Percentiles rank a stretch among this genome's conserved stretches.
Evolutionary conservation across 1,139 yeast genomes (phyloP).

Genomic region (Scheffersomyces insectosa): DNA sequence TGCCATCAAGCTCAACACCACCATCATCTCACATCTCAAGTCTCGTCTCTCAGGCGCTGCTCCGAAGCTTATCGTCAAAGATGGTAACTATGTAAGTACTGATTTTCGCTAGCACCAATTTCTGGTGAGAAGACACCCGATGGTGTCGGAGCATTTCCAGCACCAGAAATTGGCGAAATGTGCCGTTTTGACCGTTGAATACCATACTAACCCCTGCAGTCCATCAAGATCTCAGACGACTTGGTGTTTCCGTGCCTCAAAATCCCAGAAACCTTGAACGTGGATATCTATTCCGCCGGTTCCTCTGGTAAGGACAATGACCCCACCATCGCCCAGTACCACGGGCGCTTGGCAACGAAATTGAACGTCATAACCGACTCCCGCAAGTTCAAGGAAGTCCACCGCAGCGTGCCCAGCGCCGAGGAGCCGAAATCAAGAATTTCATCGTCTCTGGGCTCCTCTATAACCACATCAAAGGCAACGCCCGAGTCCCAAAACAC

Average conservation of each 20-base stretch:
- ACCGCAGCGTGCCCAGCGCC: neutral
- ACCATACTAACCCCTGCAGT: slow-evolving; percentile 15
- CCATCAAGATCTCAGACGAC: slow-evolving; percentile 30
- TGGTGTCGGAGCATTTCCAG: neutral
- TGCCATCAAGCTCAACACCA: slow-evolving; percentile 28
- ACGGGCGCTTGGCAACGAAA: slow-evolving; percentile 35
- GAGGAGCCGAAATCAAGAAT: slow-evolving; percentile 3
- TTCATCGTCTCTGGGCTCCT: neutral
- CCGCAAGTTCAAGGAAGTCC: slow-evolving; percentile 26
- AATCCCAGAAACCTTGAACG: slow-evolving; percentile 37
- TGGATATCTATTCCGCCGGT: slow-evolving; percentile 31
- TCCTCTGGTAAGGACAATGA: slow-evolving; percentile 5
- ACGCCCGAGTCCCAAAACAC: slow-evolving; percentile 3
- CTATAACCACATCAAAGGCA: neutral
- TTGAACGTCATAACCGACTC: slow-evolving; percentile 35
- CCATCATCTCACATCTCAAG: slow-evolving; percentile 23
- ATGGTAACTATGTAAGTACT: slow-evolving; percentile 34
- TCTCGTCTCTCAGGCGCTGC: slow-evolving; percentile 14
- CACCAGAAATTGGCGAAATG: neutral
- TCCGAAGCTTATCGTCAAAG: slow-evolving; percentile 37
- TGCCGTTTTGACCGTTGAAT: neutral
- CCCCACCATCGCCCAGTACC: slow-evolving; percentile 12
- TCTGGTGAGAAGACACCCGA: neutral
- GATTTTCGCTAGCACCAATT: neutral
- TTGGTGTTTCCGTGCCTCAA: slow-evolving; percentile 34